Evolutionary conservation across 805 yeast species (phyloP).

Genomic region (Saturnispora silvae): DNA sequence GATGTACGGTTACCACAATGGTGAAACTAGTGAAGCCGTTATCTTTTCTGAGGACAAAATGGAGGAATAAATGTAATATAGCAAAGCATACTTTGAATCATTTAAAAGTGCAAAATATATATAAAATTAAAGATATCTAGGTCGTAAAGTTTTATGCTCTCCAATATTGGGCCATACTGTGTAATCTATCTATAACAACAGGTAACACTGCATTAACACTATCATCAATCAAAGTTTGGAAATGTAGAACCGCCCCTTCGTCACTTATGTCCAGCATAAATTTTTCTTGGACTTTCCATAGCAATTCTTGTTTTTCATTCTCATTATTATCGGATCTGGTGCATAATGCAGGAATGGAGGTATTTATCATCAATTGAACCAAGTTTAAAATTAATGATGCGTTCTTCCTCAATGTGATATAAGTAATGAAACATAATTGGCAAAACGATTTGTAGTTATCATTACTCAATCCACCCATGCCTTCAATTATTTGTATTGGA

Average conservation of each 20-base stretch:
- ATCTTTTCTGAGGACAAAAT: slow-evolving; percentile 7
- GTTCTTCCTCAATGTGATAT: slow-evolving; percentile 79
- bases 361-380: slow-evolving; percentile 88
- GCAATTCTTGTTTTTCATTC: slow-evolving; percentile 75
- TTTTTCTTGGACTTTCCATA: slow-evolving; percentile 86
- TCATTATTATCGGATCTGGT: slow-evolving; percentile 26
- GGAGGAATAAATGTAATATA: slow-evolving; percentile 4
- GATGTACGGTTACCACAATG: slow-evolving; percentile 67
- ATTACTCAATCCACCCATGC: slow-evolving; percentile 90
- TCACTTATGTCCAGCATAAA: slow-evolving; percentile 89
- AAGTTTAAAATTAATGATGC: slow-evolving; percentile 82
- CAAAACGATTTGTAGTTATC: slow-evolving; percentile 80
- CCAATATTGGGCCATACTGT: slow-evolving; percentile 97
- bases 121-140: no score
- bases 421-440: slow-evolving; percentile 90
- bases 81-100: background rate
- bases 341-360: slow-evolving; percentile 83
- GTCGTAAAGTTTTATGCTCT: slow-evolving; percentile 49
- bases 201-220: slow-evolving; percentile 91
- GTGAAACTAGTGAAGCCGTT: slow-evolving; percentile 32
- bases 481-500: slow-evolving; percentile 94
- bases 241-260: slow-evolving; percentile 90
- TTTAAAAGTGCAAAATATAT: background rate
- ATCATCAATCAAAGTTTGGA: slow-evolving; percentile 88
- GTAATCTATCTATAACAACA: slow-evolving; percentile 88